A percentile compares a stretch with the other conserved stretches of the same genome.
Evolutionary conservation across 139 green algal species (phyloP).

Genomic region (Closterium sp.): DNA sequence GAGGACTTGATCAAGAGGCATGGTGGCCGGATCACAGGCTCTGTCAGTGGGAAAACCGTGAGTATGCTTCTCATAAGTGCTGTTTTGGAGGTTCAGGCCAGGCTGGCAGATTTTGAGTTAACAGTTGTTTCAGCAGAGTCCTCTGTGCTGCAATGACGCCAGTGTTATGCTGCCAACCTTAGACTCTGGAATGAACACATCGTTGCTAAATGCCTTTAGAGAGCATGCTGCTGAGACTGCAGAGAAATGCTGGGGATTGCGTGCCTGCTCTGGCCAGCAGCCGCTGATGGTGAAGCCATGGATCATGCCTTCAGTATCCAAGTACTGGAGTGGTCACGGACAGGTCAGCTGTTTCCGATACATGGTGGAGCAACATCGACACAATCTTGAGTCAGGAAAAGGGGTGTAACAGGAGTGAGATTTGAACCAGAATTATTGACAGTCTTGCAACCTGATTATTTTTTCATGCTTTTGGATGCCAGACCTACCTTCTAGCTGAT

Average conservation of each 20-base stretch:
- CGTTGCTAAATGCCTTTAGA: neutral
- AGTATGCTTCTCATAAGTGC: neutral
- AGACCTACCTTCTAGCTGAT: conserved; percentile 45
- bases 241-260: conserved; percentile 59
- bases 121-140: neutral
- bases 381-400: neutral
- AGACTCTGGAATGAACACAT: neutral
- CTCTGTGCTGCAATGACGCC: neutral
- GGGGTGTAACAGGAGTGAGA: neutral
- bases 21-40: conserved; percentile 68
- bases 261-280: neutral
- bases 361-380: neutral
- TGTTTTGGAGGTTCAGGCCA: neutral
- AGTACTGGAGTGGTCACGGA: neutral
- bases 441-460: neutral
- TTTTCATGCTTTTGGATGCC: neutral
- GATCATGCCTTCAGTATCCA: neutral
- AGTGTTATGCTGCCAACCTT: neutral
- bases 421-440: neutral
- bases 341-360: neutral
- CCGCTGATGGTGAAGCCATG: too few species aligned
- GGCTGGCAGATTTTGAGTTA: neutral
- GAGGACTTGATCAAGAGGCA: conserved; percentile 83
- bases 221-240: conserved; percentile 70
- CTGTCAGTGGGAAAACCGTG: conserved; percentile 79